A percentile compares a stretch with the other conserved stretches of the same genome.
Evolutionary conservation across 768 basidiomycete species (phyloP).

Genomic region (Melanogaster broomeanus): DNA sequence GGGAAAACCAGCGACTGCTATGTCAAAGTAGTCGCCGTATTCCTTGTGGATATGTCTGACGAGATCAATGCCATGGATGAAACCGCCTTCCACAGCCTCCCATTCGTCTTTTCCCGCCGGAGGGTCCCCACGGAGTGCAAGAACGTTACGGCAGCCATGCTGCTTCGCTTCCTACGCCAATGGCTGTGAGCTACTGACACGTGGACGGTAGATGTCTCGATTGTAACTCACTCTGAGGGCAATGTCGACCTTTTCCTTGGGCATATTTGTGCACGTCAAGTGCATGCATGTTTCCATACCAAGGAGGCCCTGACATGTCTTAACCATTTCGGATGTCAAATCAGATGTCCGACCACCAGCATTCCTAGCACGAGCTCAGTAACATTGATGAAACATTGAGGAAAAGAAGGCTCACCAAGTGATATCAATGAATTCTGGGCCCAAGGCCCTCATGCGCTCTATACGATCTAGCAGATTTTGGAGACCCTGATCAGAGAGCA

Average conservation of each 20-base stretch:
- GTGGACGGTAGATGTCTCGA: slow-evolving; percentile 1
- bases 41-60: slow-evolving; percentile 81
- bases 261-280: slow-evolving; percentile 98
- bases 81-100: slow-evolving; percentile 91
- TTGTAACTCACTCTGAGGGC: slow-evolving; percentile 71
- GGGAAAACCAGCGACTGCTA: slow-evolving; percentile 93
- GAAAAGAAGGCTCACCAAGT: slow-evolving; percentile 67
- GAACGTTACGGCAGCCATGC: slow-evolving; percentile 88
- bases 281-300: slow-evolving; percentile 99
- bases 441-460: slow-evolving; percentile 93
- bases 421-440: slow-evolving; percentile 98
- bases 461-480: slow-evolving; percentile 98
- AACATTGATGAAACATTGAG: not conserved
- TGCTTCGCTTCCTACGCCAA: slow-evolving; percentile 79
- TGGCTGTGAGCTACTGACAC: slow-evolving; percentile 4
- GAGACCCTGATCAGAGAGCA: slow-evolving; percentile 33
- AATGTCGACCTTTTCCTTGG: slow-evolving; percentile 90
- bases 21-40: slow-evolving; percentile 93
- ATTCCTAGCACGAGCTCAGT: slow-evolving; percentile 60
- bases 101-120: slow-evolving; percentile 87
- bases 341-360: slow-evolving; percentile 96
- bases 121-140: slow-evolving; percentile 93
- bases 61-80: slow-evolving; percentile 89
- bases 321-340: slow-evolving; percentile 90
- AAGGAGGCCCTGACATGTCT: slow-evolving; percentile 89